Evolutionary conservation across 345 rosid genomes (phyloP).

Genomic region (Raphanus raphanistrum): DNA sequence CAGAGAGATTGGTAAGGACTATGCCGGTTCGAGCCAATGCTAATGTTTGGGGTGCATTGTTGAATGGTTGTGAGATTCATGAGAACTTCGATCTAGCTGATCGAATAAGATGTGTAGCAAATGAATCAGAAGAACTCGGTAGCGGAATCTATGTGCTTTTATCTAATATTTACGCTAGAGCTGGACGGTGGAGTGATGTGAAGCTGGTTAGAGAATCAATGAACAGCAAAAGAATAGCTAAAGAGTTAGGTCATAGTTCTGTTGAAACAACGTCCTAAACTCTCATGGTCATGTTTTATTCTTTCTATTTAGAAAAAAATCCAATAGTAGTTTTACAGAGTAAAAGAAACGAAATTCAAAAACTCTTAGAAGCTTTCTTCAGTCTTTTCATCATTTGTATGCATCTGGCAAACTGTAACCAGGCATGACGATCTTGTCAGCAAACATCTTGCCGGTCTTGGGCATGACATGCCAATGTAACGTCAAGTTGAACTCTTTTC

Average conservation of each 20-base stretch:
- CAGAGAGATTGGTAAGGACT: slow-evolving; percentile 43
- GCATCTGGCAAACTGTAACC: slow-evolving; percentile 79
- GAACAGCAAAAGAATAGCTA: slow-evolving; percentile 40
- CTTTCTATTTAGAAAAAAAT: background rate
- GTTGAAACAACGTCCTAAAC: slow-evolving; percentile 37
- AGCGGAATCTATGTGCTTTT: slow-evolving; percentile 49
- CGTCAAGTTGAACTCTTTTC: slow-evolving; percentile 82
- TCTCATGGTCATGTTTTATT: background rate
- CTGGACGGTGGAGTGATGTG: slow-evolving; percentile 52
- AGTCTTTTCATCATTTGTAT: slow-evolving; percentile 50
- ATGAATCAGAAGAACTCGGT: slow-evolving; percentile 43
- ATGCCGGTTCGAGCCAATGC: slow-evolving; percentile 48
- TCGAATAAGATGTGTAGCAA: slow-evolving; percentile 36
- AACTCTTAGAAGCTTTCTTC: slow-evolving; percentile 9
- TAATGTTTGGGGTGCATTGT: slow-evolving; percentile 55
- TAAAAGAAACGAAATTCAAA: slow-evolving; percentile 23
- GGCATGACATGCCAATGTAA: slow-evolving; percentile 98
- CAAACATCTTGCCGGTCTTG: slow-evolving; percentile 90
- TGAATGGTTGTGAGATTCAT: slow-evolving; percentile 56
- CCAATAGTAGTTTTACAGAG: slow-evolving; percentile 9
- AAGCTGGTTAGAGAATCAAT: slow-evolving; percentile 49
- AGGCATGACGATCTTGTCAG: slow-evolving; percentile 66
- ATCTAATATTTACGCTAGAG: slow-evolving; percentile 53
- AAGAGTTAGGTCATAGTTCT: slow-evolving; percentile 46
- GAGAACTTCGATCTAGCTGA: slow-evolving; percentile 49